phyloP scores from a whole-genome alignment of 2,329 filamentous ascomycete species.

The Zymoseptoria crescenta region DNA sequence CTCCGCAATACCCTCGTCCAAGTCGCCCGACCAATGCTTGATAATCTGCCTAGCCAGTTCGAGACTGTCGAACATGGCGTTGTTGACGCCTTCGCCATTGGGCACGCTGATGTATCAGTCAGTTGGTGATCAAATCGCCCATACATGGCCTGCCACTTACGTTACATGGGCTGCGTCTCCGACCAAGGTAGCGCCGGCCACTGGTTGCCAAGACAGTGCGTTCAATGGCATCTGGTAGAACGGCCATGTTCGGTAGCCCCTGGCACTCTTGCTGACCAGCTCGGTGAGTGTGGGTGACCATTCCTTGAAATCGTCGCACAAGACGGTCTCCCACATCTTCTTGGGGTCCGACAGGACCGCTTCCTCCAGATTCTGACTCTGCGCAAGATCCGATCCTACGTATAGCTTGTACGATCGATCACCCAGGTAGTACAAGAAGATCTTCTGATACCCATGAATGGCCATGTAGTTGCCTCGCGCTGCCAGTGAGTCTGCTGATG shows the following conservation, averaged over 20 bases:
- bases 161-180: constrained; percentile 56
- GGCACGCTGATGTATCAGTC: constrained; percentile 30
- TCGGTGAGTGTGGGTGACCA: constrained; percentile 40
- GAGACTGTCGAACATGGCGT: constrained; percentile 48
- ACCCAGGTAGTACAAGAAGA: constrained; percentile 16
- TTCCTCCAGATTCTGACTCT: constrained; percentile 12
- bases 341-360: constrained; percentile 11
- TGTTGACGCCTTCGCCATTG: constrained; percentile 51
- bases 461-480: constrained; percentile 25
- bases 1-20: constrained; percentile 20
- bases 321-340: constrained; percentile 31
- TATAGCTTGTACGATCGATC: constrained; percentile 17
- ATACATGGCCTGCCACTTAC: constrained; percentile 18
- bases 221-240: constrained; percentile 49
- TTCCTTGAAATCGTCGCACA: constrained; percentile 34
- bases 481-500: constrained; percentile 19
- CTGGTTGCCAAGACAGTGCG: constrained; percentile 39
- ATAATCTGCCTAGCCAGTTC: constrained; percentile 42
- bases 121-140: not conserved
- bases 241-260: constrained; percentile 33
- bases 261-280: constrained; percentile 36
- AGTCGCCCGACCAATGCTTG: constrained; percentile 14
- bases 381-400: not conserved
- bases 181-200: constrained; percentile 45
- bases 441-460: constrained; percentile 12